Conservation (phyloP, 805 yeast species). For the Suhomyces pyralidae region DNA sequence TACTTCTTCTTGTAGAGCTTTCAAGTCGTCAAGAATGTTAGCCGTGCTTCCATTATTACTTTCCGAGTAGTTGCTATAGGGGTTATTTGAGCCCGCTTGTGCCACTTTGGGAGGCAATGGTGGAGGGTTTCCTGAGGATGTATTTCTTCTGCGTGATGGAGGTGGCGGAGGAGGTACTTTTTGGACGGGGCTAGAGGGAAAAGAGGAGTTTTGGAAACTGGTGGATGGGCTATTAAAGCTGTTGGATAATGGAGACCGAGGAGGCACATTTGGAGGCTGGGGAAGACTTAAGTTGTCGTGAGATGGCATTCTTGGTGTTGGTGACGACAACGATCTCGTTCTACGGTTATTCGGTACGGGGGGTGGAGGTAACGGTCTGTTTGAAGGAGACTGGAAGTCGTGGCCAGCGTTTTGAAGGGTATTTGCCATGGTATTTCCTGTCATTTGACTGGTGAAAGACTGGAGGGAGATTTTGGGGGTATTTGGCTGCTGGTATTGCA, state of each 20-base stretch:
- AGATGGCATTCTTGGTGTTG: slow-evolving; percentile 20
- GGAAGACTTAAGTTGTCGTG: slow-evolving; percentile 1
- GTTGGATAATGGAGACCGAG: slow-evolving; percentile 20
- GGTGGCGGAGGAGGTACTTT: slow-evolving; percentile 42
- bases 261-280: slow-evolving; percentile 19
- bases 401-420: slow-evolving; percentile 33
- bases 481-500: slow-evolving; percentile 4
- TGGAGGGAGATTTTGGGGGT: slow-evolving; percentile 35
- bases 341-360: slow-evolving; percentile 41
- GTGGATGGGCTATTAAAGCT: neutral
- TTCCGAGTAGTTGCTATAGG: slow-evolving; percentile 5
- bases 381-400: slow-evolving; percentile 8
- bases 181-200: neutral
- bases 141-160: slow-evolving; percentile 32
- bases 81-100: neutral
- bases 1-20: slow-evolving; percentile 68
- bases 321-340: slow-evolving; percentile 31
- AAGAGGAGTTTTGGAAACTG: neutral
- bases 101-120: slow-evolving; percentile 29
- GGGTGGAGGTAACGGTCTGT: slow-evolving; percentile 24
- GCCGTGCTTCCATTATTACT: slow-evolving; percentile 33
- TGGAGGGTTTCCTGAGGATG: slow-evolving; percentile 18
- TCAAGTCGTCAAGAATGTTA: slow-evolving; percentile 61
- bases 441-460: slow-evolving; percentile 41
- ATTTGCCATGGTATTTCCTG: slow-evolving; percentile 33